phyloP scores from a whole-genome alignment of 441 rosid genomes.

The Jatropha podagrica region DNA sequence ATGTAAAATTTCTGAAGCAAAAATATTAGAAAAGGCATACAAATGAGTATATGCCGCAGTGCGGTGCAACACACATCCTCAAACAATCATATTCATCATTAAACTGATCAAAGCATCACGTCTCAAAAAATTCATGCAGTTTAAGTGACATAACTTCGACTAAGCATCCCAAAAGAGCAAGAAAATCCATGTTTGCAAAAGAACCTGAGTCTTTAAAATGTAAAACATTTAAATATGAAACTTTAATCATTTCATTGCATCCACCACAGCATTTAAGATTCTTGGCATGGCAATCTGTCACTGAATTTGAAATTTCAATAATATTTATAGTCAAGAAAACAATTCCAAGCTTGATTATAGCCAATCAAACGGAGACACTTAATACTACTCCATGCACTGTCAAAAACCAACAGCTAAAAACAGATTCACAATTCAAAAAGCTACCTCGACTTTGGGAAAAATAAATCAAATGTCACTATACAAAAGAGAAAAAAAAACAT shows the following conservation, averaged over 20 bases:
- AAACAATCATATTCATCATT: neutral
- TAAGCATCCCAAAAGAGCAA: neutral
- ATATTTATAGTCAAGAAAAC: neutral
- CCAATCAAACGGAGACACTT: neutral
- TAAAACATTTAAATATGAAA: neutral
- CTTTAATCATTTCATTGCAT: neutral
- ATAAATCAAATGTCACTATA: too few relatives aligned
- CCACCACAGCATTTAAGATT: neutral
- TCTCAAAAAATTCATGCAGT: neutral
- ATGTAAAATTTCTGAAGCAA: constrained; percentile 73
- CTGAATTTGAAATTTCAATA: constrained; percentile 2
- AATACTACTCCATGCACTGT: neutral
- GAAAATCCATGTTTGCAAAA: neutral
- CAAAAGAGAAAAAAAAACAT: neutral
- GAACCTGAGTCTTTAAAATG: neutral
- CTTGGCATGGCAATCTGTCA: neutral
- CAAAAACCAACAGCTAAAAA: neutral
- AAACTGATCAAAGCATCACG: neutral
- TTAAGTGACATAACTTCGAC: neutral
- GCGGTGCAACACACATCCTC: neutral
- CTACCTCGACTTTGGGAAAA: too few relatives aligned
- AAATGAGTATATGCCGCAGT: neutral
- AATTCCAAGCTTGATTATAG: neutral
- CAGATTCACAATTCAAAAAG: neutral
- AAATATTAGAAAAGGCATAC: constrained; percentile 19